Evolutionary conservation across 148 eudicot species (phyloP).

Genomic region (Nyssa sinensis): DNA sequence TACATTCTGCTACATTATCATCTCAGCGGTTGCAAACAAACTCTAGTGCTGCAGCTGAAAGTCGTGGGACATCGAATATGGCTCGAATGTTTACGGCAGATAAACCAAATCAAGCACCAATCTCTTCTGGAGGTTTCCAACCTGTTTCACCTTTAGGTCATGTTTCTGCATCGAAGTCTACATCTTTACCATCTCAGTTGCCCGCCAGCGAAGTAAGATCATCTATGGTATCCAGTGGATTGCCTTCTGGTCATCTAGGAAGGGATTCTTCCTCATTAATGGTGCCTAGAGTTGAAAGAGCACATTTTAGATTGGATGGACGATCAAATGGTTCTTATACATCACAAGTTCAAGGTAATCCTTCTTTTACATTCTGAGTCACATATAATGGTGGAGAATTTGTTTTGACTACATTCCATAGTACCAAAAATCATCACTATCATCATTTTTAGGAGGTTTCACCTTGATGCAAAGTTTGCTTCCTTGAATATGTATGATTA

Average conservation of each 20-base stretch:
- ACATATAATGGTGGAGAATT: neutral
- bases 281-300: conserved; percentile 51
- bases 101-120: conserved; percentile 43
- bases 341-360: conserved; percentile 62
- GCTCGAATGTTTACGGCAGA: conserved; percentile 46
- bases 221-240: conserved; percentile 34
- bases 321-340: conserved; percentile 50
- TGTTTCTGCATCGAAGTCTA: conserved; percentile 44
- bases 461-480: neutral
- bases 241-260: conserved; percentile 41
- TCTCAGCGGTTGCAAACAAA: conserved; percentile 48
- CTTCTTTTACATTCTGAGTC: neutral
- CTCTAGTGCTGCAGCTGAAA: conserved; percentile 41
- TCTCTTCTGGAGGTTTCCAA: conserved; percentile 44
- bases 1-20: conserved; percentile 43
- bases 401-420: neutral
- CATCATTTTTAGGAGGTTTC: neutral
- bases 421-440: neutral
- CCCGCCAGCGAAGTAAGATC: conserved; percentile 50
- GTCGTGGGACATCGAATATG: conserved; percentile 33
- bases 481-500: neutral
- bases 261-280: conserved; percentile 36
- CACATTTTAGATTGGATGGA: conserved; percentile 49
- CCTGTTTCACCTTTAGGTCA: conserved; percentile 42
- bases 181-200: conserved; percentile 53